Evolutionary conservation across 2,329 filamentous ascomycete genomes (phyloP), one percentile per base, ranked within the genome.

Genomic region (Blastomyces silverae): DNA sequence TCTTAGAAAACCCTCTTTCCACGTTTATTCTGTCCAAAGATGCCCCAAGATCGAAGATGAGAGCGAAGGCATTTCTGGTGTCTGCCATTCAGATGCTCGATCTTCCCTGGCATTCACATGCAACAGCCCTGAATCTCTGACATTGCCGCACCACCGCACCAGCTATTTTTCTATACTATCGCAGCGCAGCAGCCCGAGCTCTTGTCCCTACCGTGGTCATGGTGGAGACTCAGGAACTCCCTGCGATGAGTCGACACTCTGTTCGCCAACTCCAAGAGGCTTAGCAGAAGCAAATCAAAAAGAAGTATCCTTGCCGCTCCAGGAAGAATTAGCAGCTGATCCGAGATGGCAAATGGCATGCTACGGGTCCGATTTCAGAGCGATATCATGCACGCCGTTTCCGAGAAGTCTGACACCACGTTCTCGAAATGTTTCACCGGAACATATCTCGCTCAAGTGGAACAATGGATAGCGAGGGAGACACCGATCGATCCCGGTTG

Each of bases 21-120:
- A 52, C 10, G 58, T 64, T n/a, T 46, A 37, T 28, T 64, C 65
- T 22, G 31, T 65, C 39, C 57, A 46, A n/a, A 48, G 61, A 53
- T 65, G 61, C 28, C 64, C 58, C 20, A 66, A 64, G 56, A 65
- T 63, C 15, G 60, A 48, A 53, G 63, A 66, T 52, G 63, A 61
- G 22, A 17, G 37, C 20, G 2, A 15, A 5, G 39, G 44, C 22
- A 44, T 22, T 25, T 44, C 56, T 13, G 20, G 56, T 13, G n/a
- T 2, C 34, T 25, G 1, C 31, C 20, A 44, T 58, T 58, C 31
- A 22, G 56, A 22, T 8, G 8, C 28, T 25, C 17, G 2, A 34
- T 58, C 37, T 58, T 1, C 5, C 55, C 31, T 4, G 11, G 15
- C 20, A 5, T 58, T 22, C 31, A n/a, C 2, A 39, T 58, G 34